These are phyloP conservation scores for Tetrahymena thermophila DNA, from an alignment of 73 alveolate species.

Conservation along the genomic window DNA sequence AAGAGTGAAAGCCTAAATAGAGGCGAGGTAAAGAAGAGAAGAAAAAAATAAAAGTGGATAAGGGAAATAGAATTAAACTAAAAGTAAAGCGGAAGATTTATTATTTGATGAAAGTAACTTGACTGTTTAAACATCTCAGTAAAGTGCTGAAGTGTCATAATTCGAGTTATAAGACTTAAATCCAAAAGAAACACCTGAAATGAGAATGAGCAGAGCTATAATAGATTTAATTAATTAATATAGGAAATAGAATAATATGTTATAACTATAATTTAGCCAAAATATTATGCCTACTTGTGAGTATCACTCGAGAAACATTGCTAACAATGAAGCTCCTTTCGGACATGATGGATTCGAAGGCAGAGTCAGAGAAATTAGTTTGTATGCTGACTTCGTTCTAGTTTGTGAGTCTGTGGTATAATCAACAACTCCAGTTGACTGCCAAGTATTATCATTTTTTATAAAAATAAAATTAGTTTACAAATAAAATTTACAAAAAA, in stretches of 20 bases:
- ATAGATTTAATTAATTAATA: not conserved
- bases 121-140: not conserved
- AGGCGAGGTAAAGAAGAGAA: not conserved
- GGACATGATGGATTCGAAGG: not conserved
- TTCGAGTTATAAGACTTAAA: not conserved
- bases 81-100: not conserved
- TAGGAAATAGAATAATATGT: not conserved
- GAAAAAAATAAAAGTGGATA: not conserved
- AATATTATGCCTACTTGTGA: not conserved
- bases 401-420: not conserved
- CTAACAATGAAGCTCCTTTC: not conserved
- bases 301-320: not conserved
- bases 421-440: not conserved
- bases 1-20: not conserved
- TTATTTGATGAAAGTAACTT: not conserved
- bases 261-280: not conserved
- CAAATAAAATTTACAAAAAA: not conserved
- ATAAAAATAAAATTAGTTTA: not conserved
- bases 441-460: not conserved
- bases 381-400: not conserved
- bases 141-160: not conserved
- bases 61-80: not conserved
- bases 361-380: not conserved
- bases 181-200: not conserved
- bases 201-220: not conserved